Evolutionary conservation across 2,329 filamentous ascomycete genomes (phyloP), one percentile per base, ranked within the genome.

Genomic region (Westerdykella ornata): DNA sequence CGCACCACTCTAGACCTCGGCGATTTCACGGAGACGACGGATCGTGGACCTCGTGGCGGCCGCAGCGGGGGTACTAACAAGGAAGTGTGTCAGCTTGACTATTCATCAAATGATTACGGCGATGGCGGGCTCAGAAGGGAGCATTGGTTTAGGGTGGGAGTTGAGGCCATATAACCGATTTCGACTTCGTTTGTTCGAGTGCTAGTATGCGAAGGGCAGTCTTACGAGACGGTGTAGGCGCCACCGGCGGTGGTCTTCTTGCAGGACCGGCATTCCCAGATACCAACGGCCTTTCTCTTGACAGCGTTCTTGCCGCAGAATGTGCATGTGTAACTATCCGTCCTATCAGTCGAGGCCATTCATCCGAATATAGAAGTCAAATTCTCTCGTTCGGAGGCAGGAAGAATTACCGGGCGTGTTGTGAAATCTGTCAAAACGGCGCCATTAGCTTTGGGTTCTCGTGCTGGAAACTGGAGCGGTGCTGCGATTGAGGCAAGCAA

Each of bases 261-360:
- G 84, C 92, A 97, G 48, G 84, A 80, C 73, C 81, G 84, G 86
- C 92, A 98, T 73, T 90, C 80, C 90, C 90, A 96, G 80, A 95
- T 96, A 66, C 89, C 89, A 63, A 90, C 86, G 53, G 87, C 82
- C 69, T 88, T 78, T 68, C 90, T 84, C 61, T 88, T 88, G 69
- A 95, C 88, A 64, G 84, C 85, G 71, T 82, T 84, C 84, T 97
- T 97, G 69, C 90, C 90, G 51, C 61, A 65, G 85, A 97, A 98
- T 58, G 89, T 90, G 83, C 90, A 97, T 69, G 83, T 51, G 45
- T 52, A 52, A 22, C 43, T 47, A 30, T 37, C 41, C 16, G 22
- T 19, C 6, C 13, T 34, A 38, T 46, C 41, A 40, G 30, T 33
- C n/a, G 30, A 11, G 13, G 30, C n/a, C 16, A 9, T 33, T 33